Conservation (phyloP, 2,329 filamentous ascomycete species). For the Lithohypha guttulata region DNA sequence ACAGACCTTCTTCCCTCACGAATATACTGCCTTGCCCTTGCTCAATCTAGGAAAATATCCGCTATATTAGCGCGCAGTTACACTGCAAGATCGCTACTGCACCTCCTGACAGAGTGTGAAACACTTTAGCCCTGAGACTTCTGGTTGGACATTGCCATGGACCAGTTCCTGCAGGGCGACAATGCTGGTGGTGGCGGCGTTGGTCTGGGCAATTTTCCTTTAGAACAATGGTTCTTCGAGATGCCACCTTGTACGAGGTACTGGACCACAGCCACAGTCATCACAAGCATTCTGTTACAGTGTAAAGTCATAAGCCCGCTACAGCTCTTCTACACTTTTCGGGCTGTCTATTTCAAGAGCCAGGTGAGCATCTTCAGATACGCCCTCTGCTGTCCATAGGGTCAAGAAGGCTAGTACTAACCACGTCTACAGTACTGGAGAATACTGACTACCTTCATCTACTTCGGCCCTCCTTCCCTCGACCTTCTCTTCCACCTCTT, state of each 20-base stretch:
- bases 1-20: too few species aligned
- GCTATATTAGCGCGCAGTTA: too few species aligned
- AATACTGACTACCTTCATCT: conserved; percentile 89
- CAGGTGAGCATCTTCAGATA: conserved; percentile 53
- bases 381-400: conserved; percentile 5
- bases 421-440: conserved; percentile 71
- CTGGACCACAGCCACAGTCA: conserved; percentile 90
- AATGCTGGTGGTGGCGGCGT: conserved; percentile 30
- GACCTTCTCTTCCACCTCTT: conserved; percentile 97
- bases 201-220: conserved; percentile 43
- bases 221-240: conserved; percentile 98
- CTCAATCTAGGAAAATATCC: too few species aligned
- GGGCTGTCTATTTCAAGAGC: conserved; percentile 79
- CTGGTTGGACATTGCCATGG: conserved; percentile 10
- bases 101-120: too few species aligned
- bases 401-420: too few species aligned
- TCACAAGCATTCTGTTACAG: conserved; percentile 81
- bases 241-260: conserved; percentile 92
- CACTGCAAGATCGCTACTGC: too few species aligned
- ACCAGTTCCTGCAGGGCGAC: conserved; percentile 17
- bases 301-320: conserved; percentile 87
- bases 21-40: too few species aligned
- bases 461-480: conserved; percentile 88
- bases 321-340: conserved; percentile 93
- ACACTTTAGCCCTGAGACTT: too few species aligned